Conservation (phyloP, 106 monocot species). For the Amphibolis antarctica region DNA sequence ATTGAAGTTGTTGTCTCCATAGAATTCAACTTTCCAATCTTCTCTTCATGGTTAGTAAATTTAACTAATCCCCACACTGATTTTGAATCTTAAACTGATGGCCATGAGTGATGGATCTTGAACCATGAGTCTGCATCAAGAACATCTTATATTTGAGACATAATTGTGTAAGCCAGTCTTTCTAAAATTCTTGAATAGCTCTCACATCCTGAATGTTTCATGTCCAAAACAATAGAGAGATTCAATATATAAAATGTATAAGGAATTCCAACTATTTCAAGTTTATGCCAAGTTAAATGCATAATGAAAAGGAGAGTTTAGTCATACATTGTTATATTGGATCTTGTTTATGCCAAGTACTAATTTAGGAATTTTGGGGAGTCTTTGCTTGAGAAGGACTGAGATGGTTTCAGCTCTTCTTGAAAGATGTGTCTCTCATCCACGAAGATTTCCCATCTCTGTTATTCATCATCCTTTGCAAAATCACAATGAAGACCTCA, state of each 20-base stretch:
- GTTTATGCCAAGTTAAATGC: no score
- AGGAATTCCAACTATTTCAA: no score
- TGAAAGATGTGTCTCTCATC: constrained; percentile 88
- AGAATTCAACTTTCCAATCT: constrained; percentile 26
- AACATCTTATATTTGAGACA: constrained; percentile 79
- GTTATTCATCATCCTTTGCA: constrained; percentile 79
- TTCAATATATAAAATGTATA: no score
- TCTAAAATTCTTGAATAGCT: constrained; percentile 87
- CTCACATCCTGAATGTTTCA: constrained; percentile 56
- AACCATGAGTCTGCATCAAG: constrained; percentile 41
- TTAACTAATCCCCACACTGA: constrained; percentile 1
- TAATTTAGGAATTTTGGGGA: constrained; percentile 70
- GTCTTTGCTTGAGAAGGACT: constrained; percentile 56
- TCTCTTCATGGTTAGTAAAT: constrained; percentile 6
- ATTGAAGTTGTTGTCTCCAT: constrained; percentile 36
- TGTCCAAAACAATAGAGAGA: no score
- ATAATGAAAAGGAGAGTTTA: no score
- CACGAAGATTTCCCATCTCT: constrained; percentile 65
- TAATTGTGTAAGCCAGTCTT: constrained; percentile 71
- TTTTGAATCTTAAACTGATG: neutral
- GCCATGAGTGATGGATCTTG: constrained; percentile 28
- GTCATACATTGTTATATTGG: constrained; percentile 57
- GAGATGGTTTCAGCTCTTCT: constrained; percentile 77
- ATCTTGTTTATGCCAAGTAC: constrained; percentile 78
- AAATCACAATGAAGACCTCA: constrained; percentile 66